Conservation (phyloP, 2,329 filamentous ascomycete species). For the Stemphylium beticola region DNA sequence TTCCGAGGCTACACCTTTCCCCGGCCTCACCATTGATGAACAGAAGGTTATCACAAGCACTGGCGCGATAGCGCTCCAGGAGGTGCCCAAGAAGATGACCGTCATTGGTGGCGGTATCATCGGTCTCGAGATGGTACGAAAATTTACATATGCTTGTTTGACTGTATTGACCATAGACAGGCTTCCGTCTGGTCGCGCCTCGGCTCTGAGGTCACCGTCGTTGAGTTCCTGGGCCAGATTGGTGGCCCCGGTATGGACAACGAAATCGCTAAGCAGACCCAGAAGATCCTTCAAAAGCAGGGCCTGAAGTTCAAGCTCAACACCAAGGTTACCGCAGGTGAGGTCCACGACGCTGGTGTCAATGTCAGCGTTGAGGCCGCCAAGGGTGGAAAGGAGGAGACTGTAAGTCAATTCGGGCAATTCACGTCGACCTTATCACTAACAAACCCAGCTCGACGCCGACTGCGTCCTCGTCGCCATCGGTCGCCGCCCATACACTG, state of each 20-base stretch:
- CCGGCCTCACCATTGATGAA: conserved; percentile 94
- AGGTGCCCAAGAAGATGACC: conserved; percentile 94
- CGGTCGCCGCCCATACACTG: conserved; percentile 92
- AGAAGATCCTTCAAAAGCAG: conserved; percentile 95
- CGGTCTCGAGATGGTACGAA: conserved; percentile 87
- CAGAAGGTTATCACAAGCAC: conserved; percentile 97
- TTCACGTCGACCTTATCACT: neutral
- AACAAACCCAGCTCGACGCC: conserved; percentile 73
- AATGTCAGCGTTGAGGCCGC: conserved; percentile 87
- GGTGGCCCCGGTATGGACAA: conserved; percentile 97
- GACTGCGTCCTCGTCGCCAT: conserved; percentile 97
- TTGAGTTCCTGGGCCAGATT: conserved; percentile 95
- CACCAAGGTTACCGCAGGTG: conserved; percentile 91
- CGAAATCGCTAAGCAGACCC: conserved; percentile 87
- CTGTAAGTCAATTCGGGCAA: conserved; percentile 60
- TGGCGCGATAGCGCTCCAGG: conserved; percentile 84
- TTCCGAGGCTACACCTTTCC: conserved; percentile 94
- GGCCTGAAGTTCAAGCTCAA: conserved; percentile 97
- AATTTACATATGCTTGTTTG: conserved; percentile 7
- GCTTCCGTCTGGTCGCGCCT: conserved; percentile 94
- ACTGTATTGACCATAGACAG: conserved; percentile 47
- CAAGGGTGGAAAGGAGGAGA: conserved; percentile 95
- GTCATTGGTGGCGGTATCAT: conserved; percentile 99
- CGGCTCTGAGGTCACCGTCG: conserved; percentile 92
- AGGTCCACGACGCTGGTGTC: conserved; percentile 77